Evolutionary conservation across 495 filamentous ascomycete species (phyloP), one percentile per base, ranked within the genome.

Genomic region (Penicillium paradoxum): DNA sequence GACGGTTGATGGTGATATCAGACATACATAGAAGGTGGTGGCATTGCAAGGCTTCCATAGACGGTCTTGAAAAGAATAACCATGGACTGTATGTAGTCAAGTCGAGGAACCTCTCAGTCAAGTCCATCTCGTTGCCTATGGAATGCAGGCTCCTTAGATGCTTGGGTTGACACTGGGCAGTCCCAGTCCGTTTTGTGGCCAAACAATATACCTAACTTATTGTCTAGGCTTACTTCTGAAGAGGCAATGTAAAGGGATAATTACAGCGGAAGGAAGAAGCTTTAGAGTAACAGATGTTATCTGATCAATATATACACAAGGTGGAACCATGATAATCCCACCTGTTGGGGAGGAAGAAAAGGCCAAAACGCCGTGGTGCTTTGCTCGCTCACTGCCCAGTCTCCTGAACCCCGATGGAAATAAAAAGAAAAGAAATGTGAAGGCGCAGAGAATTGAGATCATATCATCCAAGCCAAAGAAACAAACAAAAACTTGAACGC

Each of bases 321-420:
- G 30, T 43, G 14, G 49, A 52, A 21, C 18, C 15, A 40, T 30
- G 24, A 45, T 36, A 10, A 45, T 37, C 54, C 44, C 45, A 49
- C 34, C 17, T 38, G 39, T 57, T 44, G 34, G 33, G 47, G 44
- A 27, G 42, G 37, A 57, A 57, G 42, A 51, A 56, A 63, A 57
- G 63, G 57, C 45, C 54, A 45, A 59, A 66, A 66, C 63, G 60
- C 63, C 63, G 25, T 50, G 17, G 44, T 46, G 46, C 52, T 58
- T 58, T 60, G 47, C 54, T 60, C 59, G 46, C 49, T 58, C 59
- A 52, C 54, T 60, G 55, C 53, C 55, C 56, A 57, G 39, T 47
- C 55, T 53, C 54, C 47, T 45, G 36, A 65, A 45, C 49, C 54
- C 51, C 56, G 29, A 45, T 52, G 32, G 39, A 55, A 59, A 53